phyloP scores from a whole-genome alignment of 768 basidiomycete species.

The Mycena olivaceomarginata region DNA sequence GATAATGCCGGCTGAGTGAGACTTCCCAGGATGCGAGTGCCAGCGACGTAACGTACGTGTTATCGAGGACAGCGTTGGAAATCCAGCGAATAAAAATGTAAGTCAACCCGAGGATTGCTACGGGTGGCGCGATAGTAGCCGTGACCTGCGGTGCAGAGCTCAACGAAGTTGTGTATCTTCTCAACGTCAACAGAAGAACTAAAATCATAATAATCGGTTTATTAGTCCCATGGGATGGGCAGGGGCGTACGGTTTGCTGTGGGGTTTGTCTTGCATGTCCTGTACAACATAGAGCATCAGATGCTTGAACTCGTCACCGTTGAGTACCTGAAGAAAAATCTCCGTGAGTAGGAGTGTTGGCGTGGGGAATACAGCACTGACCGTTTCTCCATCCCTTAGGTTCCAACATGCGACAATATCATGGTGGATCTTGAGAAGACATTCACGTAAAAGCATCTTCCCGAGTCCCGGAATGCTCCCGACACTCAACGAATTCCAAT shows the following conservation, averaged over 20 bases:
- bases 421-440: slow-evolving; percentile 11
- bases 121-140: background rate
- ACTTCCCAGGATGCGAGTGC: too few relatives aligned
- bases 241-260: background rate
- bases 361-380: background rate
- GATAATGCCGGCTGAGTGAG: background rate
- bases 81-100: background rate
- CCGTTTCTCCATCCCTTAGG: background rate
- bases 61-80: background rate
- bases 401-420: background rate
- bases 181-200: slow-evolving; percentile 14
- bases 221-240: background rate
- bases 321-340: background rate
- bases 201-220: background rate
- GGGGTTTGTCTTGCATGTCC: background rate
- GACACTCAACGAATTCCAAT: background rate
- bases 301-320: slow-evolving; percentile 18
- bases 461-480: background rate
- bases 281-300: slow-evolving; percentile 13
- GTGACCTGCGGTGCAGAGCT: background rate
- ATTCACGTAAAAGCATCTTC: slow-evolving; percentile 4
- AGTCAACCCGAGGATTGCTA: slow-evolving; percentile 1
- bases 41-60: background rate
- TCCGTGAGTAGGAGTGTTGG: too few relatives aligned
- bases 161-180: slow-evolving; percentile 6